These are phyloP conservation scores for Lenzites betulinus DNA, from an alignment of 768 basidiomycete species.

Conservation along the genomic window DNA sequence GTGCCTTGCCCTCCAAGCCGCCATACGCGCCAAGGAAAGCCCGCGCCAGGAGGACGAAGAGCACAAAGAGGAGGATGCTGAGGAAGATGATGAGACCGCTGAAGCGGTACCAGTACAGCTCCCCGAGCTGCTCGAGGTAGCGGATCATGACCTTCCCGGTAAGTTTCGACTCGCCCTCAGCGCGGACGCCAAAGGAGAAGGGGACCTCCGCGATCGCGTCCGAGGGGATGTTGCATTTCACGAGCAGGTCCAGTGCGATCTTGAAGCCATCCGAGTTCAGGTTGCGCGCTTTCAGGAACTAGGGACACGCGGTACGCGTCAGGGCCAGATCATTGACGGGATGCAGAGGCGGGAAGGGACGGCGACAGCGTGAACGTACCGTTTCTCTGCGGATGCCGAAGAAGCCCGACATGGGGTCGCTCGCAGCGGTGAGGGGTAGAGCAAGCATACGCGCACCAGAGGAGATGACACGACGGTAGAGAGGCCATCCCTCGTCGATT, in stretches of 20 bases:
- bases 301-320: neutral
- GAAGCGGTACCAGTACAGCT: slow-evolving; percentile 34
- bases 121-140: slow-evolving; percentile 33
- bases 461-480: slow-evolving; percentile 34
- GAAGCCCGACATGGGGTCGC: slow-evolving; percentile 36
- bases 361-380: slow-evolving; percentile 13
- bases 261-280: slow-evolving; percentile 35
- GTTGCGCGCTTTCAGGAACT: slow-evolving; percentile 33
- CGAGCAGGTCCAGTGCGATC: slow-evolving; percentile 34
- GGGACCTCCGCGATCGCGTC: slow-evolving; percentile 33
- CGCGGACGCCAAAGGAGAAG: slow-evolving; percentile 33
- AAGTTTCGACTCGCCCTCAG: slow-evolving; percentile 35
- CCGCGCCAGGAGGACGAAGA: slow-evolving; percentile 15
- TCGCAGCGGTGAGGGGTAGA: slow-evolving; percentile 31
- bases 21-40: slow-evolving; percentile 7
- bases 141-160: slow-evolving; percentile 33
- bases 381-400: slow-evolving; percentile 33
- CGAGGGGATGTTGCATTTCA: slow-evolving; percentile 29
- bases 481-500: slow-evolving; percentile 34
- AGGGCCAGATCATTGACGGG: neutral
- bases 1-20: slow-evolving; percentile 14
- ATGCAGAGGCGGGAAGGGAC: neutral
- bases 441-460: slow-evolving; percentile 32
- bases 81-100: slow-evolving; percentile 24
- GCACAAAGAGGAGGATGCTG: slow-evolving; percentile 16